Percentiles rank a stretch among this genome's conserved stretches.
Evolutionary conservation across 2,329 filamentous ascomycete genomes (phyloP).

Genomic region (Massarina eburnea): DNA sequence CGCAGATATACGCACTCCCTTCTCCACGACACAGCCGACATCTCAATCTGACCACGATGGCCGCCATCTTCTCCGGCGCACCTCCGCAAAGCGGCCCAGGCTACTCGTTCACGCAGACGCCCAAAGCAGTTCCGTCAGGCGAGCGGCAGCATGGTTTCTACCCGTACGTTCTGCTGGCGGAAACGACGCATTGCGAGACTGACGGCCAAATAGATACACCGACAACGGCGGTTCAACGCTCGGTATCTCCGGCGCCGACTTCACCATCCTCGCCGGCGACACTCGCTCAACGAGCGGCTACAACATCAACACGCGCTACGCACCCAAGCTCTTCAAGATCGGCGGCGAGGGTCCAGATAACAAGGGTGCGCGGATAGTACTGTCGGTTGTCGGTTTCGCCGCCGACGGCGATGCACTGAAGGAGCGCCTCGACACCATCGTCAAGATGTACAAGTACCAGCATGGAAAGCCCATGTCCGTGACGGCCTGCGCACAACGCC

Average conservation of each 20-base stretch:
- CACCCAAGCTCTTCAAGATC: conserved; percentile 96
- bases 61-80: conserved; percentile 55
- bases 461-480: conserved; percentile 96
- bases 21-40: not conserved
- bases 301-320: conserved; percentile 97
- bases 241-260: conserved; percentile 90
- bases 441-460: conserved; percentile 99
- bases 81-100: conserved; percentile 56
- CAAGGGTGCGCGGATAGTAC: conserved; percentile 79
- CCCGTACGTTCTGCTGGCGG: conserved; percentile 64
- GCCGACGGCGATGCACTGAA: conserved; percentile 93
- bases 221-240: conserved; percentile 97
- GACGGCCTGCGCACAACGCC: conserved; percentile 88
- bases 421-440: conserved; percentile 88
- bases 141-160: conserved; percentile 80
- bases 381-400: conserved; percentile 94
- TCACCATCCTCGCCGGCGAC: conserved; percentile 95
- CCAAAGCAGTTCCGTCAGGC: conserved; percentile 50
- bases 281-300: conserved; percentile 91
- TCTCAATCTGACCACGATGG: conserved; percentile 46
- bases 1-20: not conserved
- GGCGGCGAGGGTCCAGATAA: conserved; percentile 86
- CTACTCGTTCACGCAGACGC: conserved; percentile 62
- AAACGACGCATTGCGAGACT: conserved; percentile 3
- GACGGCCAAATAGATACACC: conserved; percentile 70